Evolutionary conservation across 2,329 filamentous ascomycete genomes (phyloP), one percentile per base, ranked within the genome.

Genomic region (Aspergillus pseudoviridinutans): DNA sequence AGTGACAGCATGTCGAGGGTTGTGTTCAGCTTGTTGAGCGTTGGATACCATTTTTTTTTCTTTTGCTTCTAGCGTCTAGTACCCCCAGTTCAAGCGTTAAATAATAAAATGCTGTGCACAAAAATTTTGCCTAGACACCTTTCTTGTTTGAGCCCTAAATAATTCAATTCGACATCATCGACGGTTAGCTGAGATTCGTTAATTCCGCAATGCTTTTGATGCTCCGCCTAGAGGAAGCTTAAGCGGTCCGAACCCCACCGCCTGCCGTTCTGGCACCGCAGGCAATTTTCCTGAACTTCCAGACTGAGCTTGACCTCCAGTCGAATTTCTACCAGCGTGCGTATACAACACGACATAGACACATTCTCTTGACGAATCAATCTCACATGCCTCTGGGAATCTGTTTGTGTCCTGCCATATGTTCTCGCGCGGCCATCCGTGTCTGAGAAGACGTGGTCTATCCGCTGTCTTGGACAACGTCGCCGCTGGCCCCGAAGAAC

Each of bases 391-490:
- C 56, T 57, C 53, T 54, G 57, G 62, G 57, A 50, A 51, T 58
- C 42, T 28, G 38, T 50, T 51, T 38, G 58, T 56, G 60, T 59
- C 53, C 35, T 59, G 56, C 62, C 68, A 65, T 65, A 79, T 79
- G 77, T 74, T 78, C 64, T 70, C 75, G 65, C 74, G 72, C 69
- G 73, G 74, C 67, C 69, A 68, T 58, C 69, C 73, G 57, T 73
- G 70, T 70, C 71, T 75, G 61, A 70, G 73, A 69, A 73, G 72
- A 67, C 74, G 70, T 65, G 69, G 66, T 63, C 57, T 74, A 57
- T 67, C 66, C 58, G 65, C 68, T 60, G 61, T 72, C 62, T 64
- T 72, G 59, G 72, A 77, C 64, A 71, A 65, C 58, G 67, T 69
- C 62, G 64, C 70, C 62, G 66, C 68, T 64, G 66, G 70, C 64